Evolutionary conservation across 2,329 filamentous ascomycete genomes (phyloP), one percentile per base, ranked within the genome.

Genomic region (Ilyonectria sp.): DNA sequence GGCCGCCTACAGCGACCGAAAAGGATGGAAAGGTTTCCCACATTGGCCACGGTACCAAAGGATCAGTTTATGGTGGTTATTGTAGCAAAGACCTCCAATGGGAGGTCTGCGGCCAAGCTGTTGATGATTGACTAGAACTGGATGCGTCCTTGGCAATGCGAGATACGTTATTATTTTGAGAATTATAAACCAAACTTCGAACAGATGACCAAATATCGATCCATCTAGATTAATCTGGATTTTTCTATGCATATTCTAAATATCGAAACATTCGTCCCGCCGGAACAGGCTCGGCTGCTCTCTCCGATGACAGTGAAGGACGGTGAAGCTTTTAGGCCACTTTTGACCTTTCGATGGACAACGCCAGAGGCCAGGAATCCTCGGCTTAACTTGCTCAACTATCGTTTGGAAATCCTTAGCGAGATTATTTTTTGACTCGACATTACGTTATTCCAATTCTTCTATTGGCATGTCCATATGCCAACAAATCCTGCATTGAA

Each of bases 1-100:
- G 50, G 49, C 10, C 26, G 49, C 26, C 11, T 61, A 4, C 43
- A 13, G 13, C 15, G 37, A 6, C 37, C 35, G 4, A 55, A 35
- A 23, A 61, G 49, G 31, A 13, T 23, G 13, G 59, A 61, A 17
- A 46, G 8, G 26, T 61, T 44, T 26, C 59, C 59, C 2, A 43
- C 37, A 13, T 17, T 26, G n/a, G 11, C 49, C 1, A 43, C 31
- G 2, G 40, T 68, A 8, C 61, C 65, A 5, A 60, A 56, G 31
- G 57, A 65, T 15, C 52, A 65, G 29, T 68, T 68, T n/a, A 58
- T 68, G 47, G 19, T 68, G 9, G n/a, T 68, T 15, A 21, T 68
- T 3, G 21, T 23, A 11, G 65, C 57, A 1, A 68, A 59, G 47
- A 33, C 56, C 8, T 60, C 57, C 1, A 65, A 68, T 13, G 60